Evolutionary conservation across 208 protist species (phyloP).

Genomic region (Zelonia costaricensis): DNA sequence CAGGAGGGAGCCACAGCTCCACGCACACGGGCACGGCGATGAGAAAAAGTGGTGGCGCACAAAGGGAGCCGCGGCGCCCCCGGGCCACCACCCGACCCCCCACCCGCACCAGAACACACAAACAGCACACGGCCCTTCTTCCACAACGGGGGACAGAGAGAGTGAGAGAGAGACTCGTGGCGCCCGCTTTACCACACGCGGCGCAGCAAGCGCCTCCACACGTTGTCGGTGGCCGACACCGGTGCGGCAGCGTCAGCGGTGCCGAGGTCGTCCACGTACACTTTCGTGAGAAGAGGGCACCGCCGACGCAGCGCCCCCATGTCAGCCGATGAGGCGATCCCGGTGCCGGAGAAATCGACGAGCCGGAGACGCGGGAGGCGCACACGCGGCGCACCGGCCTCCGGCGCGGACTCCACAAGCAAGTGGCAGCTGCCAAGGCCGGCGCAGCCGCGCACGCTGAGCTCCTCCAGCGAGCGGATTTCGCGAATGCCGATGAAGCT

Average conservation of each 20-base stretch:
- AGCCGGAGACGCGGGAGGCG: conserved; percentile 20
- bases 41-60: too few relatives aligned
- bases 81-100: too few relatives aligned
- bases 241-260: background rate
- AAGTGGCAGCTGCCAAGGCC: conserved; percentile 7
- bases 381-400: background rate
- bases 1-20: too few relatives aligned
- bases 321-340: conserved; percentile 1
- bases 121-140: too few relatives aligned
- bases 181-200: background rate
- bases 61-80: too few relatives aligned
- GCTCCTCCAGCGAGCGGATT: conserved; percentile 27
- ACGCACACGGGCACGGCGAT: too few relatives aligned
- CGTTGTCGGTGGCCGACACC: conserved; percentile 11
- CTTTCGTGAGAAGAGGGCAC: conserved; percentile 18
- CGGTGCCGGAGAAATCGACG: conserved; percentile 19
- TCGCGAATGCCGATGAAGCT: conserved; percentile 11
- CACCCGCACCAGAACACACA: too few relatives aligned
- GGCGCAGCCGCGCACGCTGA: conserved; percentile 29
- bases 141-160: too few relatives aligned
- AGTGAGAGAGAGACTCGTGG: too few relatives aligned
- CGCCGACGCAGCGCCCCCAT: conserved; percentile 9
- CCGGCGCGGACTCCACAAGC: background rate
- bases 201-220: conserved; percentile 4
- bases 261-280: conserved; percentile 3